Base-by-base conservation (phyloP, 768 basidiomycete genomes). In the Calocera viscosa region DNA sequence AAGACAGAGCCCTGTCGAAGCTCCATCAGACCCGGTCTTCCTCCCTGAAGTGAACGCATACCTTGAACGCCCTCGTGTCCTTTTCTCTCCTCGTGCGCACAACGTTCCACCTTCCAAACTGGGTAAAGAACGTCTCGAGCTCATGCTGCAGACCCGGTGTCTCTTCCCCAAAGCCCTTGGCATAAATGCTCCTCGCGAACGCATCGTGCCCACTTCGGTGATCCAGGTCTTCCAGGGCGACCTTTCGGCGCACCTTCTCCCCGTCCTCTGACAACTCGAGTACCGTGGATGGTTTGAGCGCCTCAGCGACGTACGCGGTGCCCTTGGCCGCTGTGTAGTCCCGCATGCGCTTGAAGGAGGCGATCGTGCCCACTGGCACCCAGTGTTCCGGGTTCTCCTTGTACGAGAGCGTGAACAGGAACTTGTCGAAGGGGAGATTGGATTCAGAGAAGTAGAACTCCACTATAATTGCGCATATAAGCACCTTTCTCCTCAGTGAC, bases 381-480 rank as follows among this genome's bases (percentile, higher is more conserved):
- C 93, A 98, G 72, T 96, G 91, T 43, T 90, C 87, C 1, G 83
- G 79, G 69, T 86, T 87, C 69, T 88, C 86, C 65, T 76, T 75
- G 28, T 86, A 84, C 75, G 95, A 86, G 60, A 94, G 78, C 1
- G 89, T 86, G 92, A 93, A 97, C 90, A 96, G 92, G 81, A 94
- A 96, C 78, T 91, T 93, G 72, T 74, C 76, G 65, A 71, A 70
- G 1, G 94, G 94, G 65, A 98, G 83, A 77, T 97, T 96, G n/a
- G 92, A 83, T 76, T 95, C 93, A 64, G 90, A 90, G 77, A 98
- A 94, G 80, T 97, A 96, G 77, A 96, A 97, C 74, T 94, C 90
- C 72, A 95, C 94, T 96, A 68, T 12, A 41, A 24, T 14, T n/a
- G n/a, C n/a, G 65, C 35, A 49, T 26, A 60, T 49, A 49, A 49